Conservation (phyloP, 2,329 filamentous ascomycete species). For the Waltergamsia citrina region DNA sequence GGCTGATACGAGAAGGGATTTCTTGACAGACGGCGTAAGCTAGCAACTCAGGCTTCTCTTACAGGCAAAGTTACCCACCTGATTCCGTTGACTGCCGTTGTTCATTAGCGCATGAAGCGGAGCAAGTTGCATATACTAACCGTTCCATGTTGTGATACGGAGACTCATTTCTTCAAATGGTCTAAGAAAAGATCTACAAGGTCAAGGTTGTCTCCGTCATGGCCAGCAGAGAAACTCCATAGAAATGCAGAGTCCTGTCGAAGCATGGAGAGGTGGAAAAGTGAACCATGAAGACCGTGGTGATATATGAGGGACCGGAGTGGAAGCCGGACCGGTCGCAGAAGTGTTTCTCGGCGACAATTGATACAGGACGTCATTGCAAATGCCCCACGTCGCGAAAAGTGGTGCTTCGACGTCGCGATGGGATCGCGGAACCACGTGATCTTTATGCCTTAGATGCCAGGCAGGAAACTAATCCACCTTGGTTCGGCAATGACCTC, state of each 20-base stretch:
- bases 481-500: conserved; percentile 13
- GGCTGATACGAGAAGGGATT: conserved; percentile 80
- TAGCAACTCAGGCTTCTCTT: not conserved
- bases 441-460: conserved; percentile 2
- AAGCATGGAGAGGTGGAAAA: no score
- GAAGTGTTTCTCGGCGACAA: no score
- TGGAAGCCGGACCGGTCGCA: no score
- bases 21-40: conserved; percentile 25
- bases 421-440: conserved; percentile 5
- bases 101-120: not conserved
- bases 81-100: conserved; percentile 65
- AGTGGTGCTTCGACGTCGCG: no score
- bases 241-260: no score
- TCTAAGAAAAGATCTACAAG: not conserved
- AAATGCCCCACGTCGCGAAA: conserved; percentile 5
- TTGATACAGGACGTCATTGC: not conserved
- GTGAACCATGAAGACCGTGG: not conserved
- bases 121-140: conserved; percentile 30
- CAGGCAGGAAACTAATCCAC: conserved; percentile 9
- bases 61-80: conserved; percentile 35
- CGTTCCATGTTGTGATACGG: conserved; percentile 82
- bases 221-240: no score
- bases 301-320: no score
- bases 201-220: conserved; percentile 10
- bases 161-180: conserved; percentile 49